A percentile compares a stretch with the other conserved stretches of the same genome.
Conservation (phyloP, 176 grass and related monocot genomes). For the Oryza meyeriana region DNA sequence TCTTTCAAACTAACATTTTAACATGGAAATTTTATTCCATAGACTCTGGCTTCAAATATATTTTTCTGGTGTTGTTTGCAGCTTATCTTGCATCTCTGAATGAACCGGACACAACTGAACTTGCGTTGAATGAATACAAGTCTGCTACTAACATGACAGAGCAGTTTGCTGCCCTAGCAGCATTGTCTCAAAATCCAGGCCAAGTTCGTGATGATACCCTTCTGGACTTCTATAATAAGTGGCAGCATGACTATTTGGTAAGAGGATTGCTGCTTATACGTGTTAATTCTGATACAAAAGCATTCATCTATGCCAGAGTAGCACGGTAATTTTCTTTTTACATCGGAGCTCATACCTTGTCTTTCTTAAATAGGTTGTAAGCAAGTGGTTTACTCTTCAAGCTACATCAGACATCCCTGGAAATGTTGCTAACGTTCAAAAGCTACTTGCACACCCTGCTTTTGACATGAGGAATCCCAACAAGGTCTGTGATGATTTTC, state of each 20-base stretch:
- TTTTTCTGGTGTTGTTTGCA: conserved; percentile 41
- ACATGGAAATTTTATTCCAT: conserved; percentile 13
- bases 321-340: not conserved
- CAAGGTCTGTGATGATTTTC: conserved; percentile 48
- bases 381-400: conserved; percentile 99
- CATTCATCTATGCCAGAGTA: not conserved
- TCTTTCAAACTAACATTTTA: not conserved
- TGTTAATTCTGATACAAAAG: not conserved
- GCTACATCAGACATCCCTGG: conserved; percentile 89
- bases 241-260: conserved; percentile 94
- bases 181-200: conserved; percentile 90
- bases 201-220: conserved; percentile 83
- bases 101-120: conserved; percentile 65
- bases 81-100: conserved; percentile 85
- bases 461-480: conserved; percentile 92
- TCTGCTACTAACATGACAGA: conserved; percentile 96
- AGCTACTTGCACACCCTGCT: conserved; percentile 75
- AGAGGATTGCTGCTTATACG: conserved; percentile 29
- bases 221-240: conserved; percentile 81
- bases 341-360: conserved; percentile 10
- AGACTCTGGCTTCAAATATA: conserved; percentile 22
- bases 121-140: conserved; percentile 81
- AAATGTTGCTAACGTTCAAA: conserved; percentile 76
- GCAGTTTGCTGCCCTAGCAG: conserved; percentile 95
- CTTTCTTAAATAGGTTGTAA: conserved; percentile 68